phyloP scores from a whole-genome alignment of 2,329 filamentous ascomycete genomes.

The Apiospora sp. region DNA sequence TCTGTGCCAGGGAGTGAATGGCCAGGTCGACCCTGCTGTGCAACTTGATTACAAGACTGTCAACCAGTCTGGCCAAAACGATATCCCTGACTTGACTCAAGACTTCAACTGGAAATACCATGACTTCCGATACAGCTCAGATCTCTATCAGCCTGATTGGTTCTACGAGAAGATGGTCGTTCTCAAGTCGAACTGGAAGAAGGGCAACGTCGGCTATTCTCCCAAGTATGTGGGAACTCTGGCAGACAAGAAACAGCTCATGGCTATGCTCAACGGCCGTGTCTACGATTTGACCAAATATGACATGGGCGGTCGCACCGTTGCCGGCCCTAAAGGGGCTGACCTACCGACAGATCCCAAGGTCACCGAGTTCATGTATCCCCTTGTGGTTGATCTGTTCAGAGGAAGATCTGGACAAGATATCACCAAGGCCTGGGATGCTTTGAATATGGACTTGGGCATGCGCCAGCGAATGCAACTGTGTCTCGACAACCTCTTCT shows the following conservation, averaged over 20 bases:
- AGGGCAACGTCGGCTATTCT: conserved; percentile 87
- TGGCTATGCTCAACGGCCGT: conserved; percentile 79
- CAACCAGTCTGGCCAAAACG: conserved; percentile 76
- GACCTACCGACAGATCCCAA: conserved; percentile 52
- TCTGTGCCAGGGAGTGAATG: conserved; percentile 81
- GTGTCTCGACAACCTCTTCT: conserved; percentile 95
- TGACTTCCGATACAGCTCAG: conserved; percentile 87
- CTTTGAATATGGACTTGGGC: conserved; percentile 64
- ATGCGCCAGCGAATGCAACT: conserved; percentile 74
- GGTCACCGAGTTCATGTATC: conserved; percentile 82
- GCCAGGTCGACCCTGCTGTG: conserved; percentile 72
- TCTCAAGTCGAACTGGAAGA: conserved; percentile 80
- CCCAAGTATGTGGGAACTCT: conserved; percentile 78
- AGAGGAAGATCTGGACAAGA: conserved; percentile 78
- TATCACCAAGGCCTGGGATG: conserved; percentile 83
- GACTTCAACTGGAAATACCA: conserved; percentile 85
- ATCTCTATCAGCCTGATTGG: conserved; percentile 88
- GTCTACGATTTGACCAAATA: conserved; percentile 94
- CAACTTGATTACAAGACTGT: conserved; percentile 82
- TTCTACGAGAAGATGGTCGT: conserved; percentile 87
- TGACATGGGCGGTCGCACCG: conserved; percentile 73
- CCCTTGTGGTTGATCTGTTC: conserved; percentile 78
- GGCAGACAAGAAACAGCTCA: conserved; percentile 65
- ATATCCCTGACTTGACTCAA: conserved; percentile 63
- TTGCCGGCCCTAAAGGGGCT: conserved; percentile 64